These are phyloP conservation scores for Coemansia sp. DNA, from an alignment of 192 early-diverging fungal species.

Conservation along the genomic window DNA sequence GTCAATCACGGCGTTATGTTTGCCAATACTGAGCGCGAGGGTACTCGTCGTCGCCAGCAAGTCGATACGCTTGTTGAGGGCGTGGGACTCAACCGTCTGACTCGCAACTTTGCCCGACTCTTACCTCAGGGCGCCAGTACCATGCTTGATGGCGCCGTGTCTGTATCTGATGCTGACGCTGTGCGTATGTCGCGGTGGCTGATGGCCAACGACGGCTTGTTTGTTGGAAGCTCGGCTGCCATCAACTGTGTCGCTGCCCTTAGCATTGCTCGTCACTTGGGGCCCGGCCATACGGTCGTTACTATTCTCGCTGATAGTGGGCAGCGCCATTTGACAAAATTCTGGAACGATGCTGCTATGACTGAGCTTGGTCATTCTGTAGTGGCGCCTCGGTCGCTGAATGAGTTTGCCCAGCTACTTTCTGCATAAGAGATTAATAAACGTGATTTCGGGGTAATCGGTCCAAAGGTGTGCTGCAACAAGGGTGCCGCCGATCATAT, in stretches of 20 bases:
- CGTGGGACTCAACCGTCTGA: constrained; percentile 92
- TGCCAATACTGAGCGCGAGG: constrained; percentile 84
- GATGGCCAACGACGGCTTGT: constrained; percentile 68
- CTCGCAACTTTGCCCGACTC: constrained; percentile 74
- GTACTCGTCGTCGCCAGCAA: constrained; percentile 87
- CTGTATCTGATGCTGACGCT: constrained; percentile 86
- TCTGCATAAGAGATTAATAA: not conserved
- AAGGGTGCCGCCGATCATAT: not conserved
- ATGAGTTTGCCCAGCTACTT: constrained; percentile 17
- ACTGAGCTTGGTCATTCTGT: constrained; percentile 19
- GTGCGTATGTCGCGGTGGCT: constrained; percentile 88
- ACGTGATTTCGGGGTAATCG: not conserved
- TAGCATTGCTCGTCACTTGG: constrained; percentile 71
- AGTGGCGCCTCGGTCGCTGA: constrained; percentile 23
- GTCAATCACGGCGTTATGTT: constrained; percentile 94
- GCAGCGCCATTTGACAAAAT: constrained; percentile 91
- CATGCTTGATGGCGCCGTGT: constrained; percentile 77
- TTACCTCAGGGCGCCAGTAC: constrained; percentile 22
- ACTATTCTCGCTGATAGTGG: constrained; percentile 92
- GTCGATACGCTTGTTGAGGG: constrained; percentile 98
- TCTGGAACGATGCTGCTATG: constrained; percentile 69
- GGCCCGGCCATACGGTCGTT: constrained; percentile 90
- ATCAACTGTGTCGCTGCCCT: constrained; percentile 93
- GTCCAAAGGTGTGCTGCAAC: not conserved
- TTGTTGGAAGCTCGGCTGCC: constrained; percentile 87